phyloP scores from a whole-genome alignment of 352 stramenopile genomes.

The Phytopythium litorale region DNA sequence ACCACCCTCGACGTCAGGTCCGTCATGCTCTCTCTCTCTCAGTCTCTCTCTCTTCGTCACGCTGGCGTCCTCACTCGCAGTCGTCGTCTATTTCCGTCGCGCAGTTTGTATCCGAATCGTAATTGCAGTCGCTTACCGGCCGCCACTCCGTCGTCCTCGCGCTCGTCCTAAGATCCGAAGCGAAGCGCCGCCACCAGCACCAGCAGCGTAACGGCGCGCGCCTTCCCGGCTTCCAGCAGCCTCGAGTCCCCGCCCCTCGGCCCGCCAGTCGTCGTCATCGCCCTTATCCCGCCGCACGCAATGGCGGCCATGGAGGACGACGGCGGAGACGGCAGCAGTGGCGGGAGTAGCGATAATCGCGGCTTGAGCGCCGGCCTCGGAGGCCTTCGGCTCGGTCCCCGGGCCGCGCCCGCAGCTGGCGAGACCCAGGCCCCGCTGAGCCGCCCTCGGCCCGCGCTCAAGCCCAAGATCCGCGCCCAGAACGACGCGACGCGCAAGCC shows the following conservation, averaged over 20 bases:
- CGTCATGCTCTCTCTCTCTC: conserved; percentile 3
- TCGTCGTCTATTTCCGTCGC: not conserved
- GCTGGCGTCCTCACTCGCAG: not conserved
- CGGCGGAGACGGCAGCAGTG: conserved; percentile 18
- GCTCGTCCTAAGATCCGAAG: conserved; percentile 13
- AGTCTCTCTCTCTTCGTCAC: too few species aligned
- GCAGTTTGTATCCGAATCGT: conserved; percentile 10
- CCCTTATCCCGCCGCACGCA: not conserved
- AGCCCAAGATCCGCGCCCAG: conserved; percentile 11
- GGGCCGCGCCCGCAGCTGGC: conserved; percentile 5
- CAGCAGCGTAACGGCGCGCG: not conserved
- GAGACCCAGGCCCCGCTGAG: conserved; percentile 5
- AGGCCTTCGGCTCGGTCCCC: not conserved
- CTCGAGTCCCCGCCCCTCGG: not conserved
- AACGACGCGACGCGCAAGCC: conserved; percentile 9
- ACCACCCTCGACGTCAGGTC: conserved; percentile 40
- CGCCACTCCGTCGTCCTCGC: not conserved
- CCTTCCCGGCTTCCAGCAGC: not conserved
- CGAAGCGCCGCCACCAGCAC: conserved; percentile 10
- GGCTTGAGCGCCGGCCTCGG: conserved; percentile 15
- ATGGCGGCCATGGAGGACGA: conserved; percentile 27
- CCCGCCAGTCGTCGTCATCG: conserved; percentile 5
- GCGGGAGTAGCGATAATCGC: conserved; percentile 30
- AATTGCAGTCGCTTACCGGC: conserved; percentile 3
- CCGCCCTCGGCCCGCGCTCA: conserved; percentile 7